These are phyloP conservation scores for Elongisporangium prolatum DNA, from an alignment of 352 stramenopile species.

Conservation along the genomic window DNA sequence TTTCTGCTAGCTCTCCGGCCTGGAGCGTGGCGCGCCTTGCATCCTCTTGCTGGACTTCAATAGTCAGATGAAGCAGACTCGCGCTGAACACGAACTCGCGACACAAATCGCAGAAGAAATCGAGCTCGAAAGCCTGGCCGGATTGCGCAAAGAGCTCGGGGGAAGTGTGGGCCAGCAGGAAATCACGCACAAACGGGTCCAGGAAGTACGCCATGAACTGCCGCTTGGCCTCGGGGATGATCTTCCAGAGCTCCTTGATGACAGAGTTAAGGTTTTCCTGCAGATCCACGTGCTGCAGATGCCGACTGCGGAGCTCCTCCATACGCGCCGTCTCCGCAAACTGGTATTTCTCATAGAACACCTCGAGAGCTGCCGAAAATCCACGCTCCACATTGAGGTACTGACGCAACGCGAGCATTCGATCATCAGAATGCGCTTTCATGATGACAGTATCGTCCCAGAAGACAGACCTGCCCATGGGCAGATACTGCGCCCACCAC, in stretches of 20 bases:
- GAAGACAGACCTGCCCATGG: conserved; percentile 58
- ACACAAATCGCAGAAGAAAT: conserved; percentile 48
- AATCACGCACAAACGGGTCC: conserved; percentile 63
- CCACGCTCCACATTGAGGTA: conserved; percentile 45
- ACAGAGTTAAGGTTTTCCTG: conserved; percentile 31
- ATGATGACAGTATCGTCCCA: conserved; percentile 67
- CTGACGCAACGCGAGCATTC: conserved; percentile 26
- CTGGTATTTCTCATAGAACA: conserved; percentile 74
- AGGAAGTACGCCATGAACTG: conserved; percentile 48
- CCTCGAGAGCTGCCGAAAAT: conserved; percentile 44
- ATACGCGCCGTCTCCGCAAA: conserved; percentile 73
- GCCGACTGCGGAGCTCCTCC: conserved; percentile 57
- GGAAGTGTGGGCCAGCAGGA: conserved; percentile 40
- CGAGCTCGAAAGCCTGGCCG: conserved; percentile 41
- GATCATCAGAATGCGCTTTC: conserved; percentile 44
- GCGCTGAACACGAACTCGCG: conserved; percentile 57
- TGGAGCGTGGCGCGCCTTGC: conserved; percentile 12
- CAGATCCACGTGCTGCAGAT: conserved; percentile 34
- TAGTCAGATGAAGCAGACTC: conserved; percentile 41
- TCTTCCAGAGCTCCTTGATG: conserved; percentile 51
- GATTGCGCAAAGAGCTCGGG: conserved; percentile 22
- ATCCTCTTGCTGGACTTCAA: conserved; percentile 43
- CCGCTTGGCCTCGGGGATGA: conserved; percentile 39
- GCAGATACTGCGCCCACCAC: conserved; percentile 60
- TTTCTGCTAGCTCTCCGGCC: conserved; percentile 2